Evolutionary conservation across 1,139 yeast genomes (phyloP).

Genomic region (Geotrichum histeridarum): DNA sequence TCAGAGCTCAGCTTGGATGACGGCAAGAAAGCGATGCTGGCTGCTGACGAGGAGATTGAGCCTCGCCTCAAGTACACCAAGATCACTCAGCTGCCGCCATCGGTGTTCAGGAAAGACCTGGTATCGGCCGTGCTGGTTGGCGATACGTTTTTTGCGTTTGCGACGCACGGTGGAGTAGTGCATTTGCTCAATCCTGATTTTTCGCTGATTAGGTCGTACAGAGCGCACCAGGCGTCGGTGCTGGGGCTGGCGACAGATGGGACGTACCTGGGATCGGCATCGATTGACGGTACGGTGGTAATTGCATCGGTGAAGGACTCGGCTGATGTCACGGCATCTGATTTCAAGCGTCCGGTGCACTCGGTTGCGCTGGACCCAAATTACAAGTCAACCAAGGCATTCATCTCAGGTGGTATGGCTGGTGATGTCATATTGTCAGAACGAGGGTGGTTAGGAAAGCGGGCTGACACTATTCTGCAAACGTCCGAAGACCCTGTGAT

Average conservation of each 20-base stretch:
- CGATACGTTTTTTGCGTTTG: constrained; percentile 63
- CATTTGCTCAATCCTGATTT: constrained; percentile 61
- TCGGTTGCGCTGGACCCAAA: constrained; percentile 74
- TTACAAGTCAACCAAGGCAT: constrained; percentile 57
- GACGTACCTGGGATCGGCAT: constrained; percentile 69
- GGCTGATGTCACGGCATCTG: constrained; percentile 64
- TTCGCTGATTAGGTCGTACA: constrained; percentile 58
- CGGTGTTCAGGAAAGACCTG: constrained; percentile 50
- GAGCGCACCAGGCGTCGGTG: constrained; percentile 84
- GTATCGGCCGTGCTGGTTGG: constrained; percentile 63
- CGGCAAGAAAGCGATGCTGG: too few species aligned
- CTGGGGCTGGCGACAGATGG: constrained; percentile 68
- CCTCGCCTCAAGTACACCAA: constrained; percentile 72
- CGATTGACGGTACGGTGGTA: constrained; percentile 89
- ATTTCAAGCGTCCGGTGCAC: constrained; percentile 83
- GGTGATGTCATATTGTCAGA: constrained; percentile 74
- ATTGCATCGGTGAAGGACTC: constrained; percentile 64
- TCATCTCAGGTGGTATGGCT: constrained; percentile 87
- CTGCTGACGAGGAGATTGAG: constrained; percentile 48
- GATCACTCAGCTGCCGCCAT: constrained; percentile 54
- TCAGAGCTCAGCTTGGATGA: too few species aligned
- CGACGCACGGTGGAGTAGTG: constrained; percentile 81
- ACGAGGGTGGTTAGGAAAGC: constrained; percentile 79
- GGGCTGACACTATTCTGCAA: constrained; percentile 61
- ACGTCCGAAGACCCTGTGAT: constrained; percentile 64